Evolutionary conservation across 345 rosid genomes (phyloP).

Genomic region (Eucalyptus pauciflora): DNA sequence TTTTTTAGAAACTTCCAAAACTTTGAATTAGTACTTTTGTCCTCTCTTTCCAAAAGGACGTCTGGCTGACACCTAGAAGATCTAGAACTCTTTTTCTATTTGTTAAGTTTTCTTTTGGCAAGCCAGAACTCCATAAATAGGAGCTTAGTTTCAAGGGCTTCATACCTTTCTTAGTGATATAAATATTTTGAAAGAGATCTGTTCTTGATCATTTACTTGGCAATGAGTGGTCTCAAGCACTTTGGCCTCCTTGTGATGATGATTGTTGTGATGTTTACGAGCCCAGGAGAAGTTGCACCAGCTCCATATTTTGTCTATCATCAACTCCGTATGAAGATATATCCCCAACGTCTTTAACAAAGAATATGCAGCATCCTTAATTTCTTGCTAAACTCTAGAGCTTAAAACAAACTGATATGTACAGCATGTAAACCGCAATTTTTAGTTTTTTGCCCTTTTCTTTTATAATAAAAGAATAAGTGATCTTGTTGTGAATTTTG

Average conservation of each 20-base stretch:
- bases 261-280: not conserved
- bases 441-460: not conserved
- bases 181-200: not conserved
- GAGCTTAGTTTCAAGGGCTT: not conserved
- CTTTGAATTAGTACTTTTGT: not conserved
- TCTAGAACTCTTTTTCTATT: not conserved
- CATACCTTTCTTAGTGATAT: not conserved
- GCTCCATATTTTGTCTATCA: not conserved
- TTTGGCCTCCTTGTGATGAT: not conserved
- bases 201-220: not conserved
- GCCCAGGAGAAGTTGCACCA: not conserved
- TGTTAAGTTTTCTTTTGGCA: not conserved
- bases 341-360: not conserved
- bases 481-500: not conserved
- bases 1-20: not conserved
- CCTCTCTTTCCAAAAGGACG: not conserved
- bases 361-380: not conserved
- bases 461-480: not conserved
- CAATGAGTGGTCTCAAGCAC: not conserved
- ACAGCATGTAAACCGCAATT: not conserved
- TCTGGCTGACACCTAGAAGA: not conserved
- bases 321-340: not conserved
- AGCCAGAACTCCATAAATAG: not conserved
- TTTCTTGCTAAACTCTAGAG: not conserved
- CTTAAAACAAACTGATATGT: not conserved